Base-by-base conservation (phyloP, 2,329 filamentous ascomycete species). In the Venturia pyrina region DNA sequence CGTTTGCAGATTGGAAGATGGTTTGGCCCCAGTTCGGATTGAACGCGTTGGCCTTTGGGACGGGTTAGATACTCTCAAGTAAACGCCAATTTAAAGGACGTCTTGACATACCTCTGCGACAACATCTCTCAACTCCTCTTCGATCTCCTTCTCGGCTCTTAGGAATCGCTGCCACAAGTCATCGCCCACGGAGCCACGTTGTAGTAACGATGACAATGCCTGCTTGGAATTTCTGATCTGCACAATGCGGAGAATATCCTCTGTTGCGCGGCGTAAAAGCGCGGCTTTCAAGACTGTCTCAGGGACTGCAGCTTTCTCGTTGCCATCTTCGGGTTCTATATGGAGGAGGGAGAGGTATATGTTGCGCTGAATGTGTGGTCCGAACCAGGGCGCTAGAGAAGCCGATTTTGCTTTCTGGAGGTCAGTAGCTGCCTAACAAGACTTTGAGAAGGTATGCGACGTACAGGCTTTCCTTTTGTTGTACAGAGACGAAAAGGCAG, bases 1-100 rank as follows among this genome's bases (percentile, higher is more conserved):
- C 95, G 78, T 96, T 96, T 65, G 95, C 95, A 59, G 90, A 93
- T 78, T 99, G 95, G 84, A 99, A 99, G 76, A 99, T 98, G 66
- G 85, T 87, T 74, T 95, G 88, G 68, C 95, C 95, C 95, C 95
- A 99, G 76, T 89, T 88, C 62, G 90, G 88, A 1, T 86, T 83
- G 69, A 97, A 89, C 24, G 90, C 92, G 75, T 98, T 98, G 72
- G 96, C 95, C 91, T 97, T 70, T 34, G 60, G 46, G 50, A n/a
- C 24, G 24, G 21, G 34, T 60, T 48, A 48, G n/a, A 32, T 28
- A 15, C 13, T 10, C 4, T 37, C 7, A 59, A 8, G 7, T 40
- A 40, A 40, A 7, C 37, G 11, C 11, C 1, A 7, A 8, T 40
- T 11, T 6, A 11, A 7, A 40, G 11, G 6, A 40, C 6, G 37